Base-by-base conservation (phyloP, 805 yeast genomes). In the Wickerhamiella vanderwaltii region DNA sequence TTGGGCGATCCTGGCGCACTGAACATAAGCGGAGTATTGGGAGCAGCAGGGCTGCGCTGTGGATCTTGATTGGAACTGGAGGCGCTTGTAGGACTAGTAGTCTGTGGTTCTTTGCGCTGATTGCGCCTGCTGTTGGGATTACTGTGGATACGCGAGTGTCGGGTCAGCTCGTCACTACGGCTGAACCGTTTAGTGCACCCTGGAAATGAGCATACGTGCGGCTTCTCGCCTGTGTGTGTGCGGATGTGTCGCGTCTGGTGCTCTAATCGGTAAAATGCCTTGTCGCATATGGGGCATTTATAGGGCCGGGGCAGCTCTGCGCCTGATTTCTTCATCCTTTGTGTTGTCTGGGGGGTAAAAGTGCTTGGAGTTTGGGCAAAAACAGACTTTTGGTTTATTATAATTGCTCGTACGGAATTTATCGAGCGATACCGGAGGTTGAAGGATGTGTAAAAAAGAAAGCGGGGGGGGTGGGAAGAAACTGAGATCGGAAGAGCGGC, bases 161-260 rank as follows among this genome's bases (percentile, higher is more conserved):
- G 68, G 11, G 94, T 85, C 44, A 85, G 68, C 62, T 85, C 95
- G 61, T 86, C 95, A 20, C 78, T 69, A 48, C 95, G 70, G 44
- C 81, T 72, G 56, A 85, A 85, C 48, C 80, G 68, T 60, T 86
- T 84, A 41, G 75, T 60, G 62, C 95, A 85, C n/a, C 83, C 83
- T 1, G 87, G 83, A 51, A 71, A 83, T n/a, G 76, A 69, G 59
- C 94, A 83, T 35, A 75, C 75, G 57, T 81, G 91, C 3, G 94
- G 93, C 57, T 82, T 84, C 60, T 84, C 94, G 38, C 94, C 94
- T 0, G 95, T 85, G 62, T 85, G 95, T 7, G 94, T 85, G 44
- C 95, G 68, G 51, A 86, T 79, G 58, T 85, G 95, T 50, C 95
- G 71, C 9, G 94, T 85, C 57, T 83, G 93, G 59, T 85, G 95